Evolutionary conservation across 768 basidiomycete genomes (phyloP).

Genomic region (Suillus tomentosus): DNA sequence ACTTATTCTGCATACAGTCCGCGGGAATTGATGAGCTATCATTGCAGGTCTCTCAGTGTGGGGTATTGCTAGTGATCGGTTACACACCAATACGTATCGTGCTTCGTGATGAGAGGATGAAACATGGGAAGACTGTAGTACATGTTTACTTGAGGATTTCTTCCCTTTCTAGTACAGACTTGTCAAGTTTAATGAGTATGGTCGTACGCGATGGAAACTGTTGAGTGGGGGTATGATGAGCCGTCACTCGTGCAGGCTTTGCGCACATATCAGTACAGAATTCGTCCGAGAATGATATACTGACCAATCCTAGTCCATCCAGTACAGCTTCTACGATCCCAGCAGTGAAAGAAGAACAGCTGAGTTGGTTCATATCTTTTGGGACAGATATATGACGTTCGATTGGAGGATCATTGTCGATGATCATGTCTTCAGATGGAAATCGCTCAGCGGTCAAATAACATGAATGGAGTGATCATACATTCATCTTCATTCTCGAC

Average conservation of each 20-base stretch:
- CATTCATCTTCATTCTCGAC: constrained; percentile 98
- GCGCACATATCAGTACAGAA: constrained; percentile 10
- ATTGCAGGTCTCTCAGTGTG: neutral
- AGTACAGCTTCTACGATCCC: constrained; percentile 97
- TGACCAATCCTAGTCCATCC: constrained; percentile 90
- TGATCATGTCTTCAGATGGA: constrained; percentile 81
- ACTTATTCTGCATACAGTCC: neutral
- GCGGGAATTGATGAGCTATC: neutral
- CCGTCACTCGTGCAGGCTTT: constrained; percentile 95
- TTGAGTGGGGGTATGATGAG: constrained; percentile 86
- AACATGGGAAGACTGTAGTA: constrained; percentile 7
- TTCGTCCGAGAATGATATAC: constrained; percentile 34
- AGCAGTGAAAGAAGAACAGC: constrained; percentile 96
- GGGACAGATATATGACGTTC: constrained; percentile 94
- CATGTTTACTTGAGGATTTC: constrained; percentile 72
- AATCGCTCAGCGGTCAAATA: constrained; percentile 12
- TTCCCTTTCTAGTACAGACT: constrained; percentile 90
- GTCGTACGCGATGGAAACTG: constrained; percentile 85
- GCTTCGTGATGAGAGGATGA: neutral
- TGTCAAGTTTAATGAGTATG: constrained; percentile 96
- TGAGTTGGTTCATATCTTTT: constrained; percentile 89
- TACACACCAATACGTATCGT: neutral
- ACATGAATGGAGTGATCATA: constrained; percentile 33
- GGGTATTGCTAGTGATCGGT: neutral
- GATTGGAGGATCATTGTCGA: constrained; percentile 92